Evolutionary conservation across 2,329 filamentous ascomycete genomes (phyloP), one percentile per base, ranked within the genome.

Genomic region (Purpureocillium takamizusanense): DNA sequence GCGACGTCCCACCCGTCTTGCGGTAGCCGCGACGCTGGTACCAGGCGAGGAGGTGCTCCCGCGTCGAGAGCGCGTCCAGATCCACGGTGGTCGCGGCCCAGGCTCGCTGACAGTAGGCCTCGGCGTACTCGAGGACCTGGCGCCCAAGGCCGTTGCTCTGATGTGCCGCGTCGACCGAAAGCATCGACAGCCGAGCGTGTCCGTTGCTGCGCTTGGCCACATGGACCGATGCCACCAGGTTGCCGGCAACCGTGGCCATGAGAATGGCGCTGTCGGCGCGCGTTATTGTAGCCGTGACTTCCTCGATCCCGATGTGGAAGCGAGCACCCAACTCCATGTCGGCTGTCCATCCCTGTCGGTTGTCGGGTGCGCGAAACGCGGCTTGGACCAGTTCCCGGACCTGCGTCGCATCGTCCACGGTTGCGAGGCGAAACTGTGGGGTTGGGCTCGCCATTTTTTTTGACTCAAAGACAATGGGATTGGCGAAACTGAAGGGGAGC

Each of bases 261-360:
- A 25, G 21, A 10, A 25, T 25, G 6, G 10, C 21, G 21, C 21
- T 25, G 21, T 10, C 21, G 21, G 21, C 6, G 6, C 10, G 5
- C 21, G 21, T 33, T 35, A 67, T 62, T 4, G 64, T 74, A 10
- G 82, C 76, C 0, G 77, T 77, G 15, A 70, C 56, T 53, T 83
- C 76, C 41, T 81, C 74, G 50, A 86, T 81, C 36, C 72, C 70
- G 2, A 83, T 81, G 3, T 74, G 81, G 60, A 86, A 86, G 36
- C 70, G 78, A 10, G 81, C 84, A 33, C 76, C 83, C 7, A 88
- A 70, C 74, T 52, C 52, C 27, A 55, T 48, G 38, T 62, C 49
- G 4, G 52, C 63, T 0, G 58, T 57, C 60, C 60, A 63, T 40
- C 50, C 42, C 38, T 53, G 40, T 35, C 63, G 50, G 41, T 43